phyloP scores from a whole-genome alignment of 2,329 filamentous ascomycete genomes.

The Passalora sequoiae region DNA sequence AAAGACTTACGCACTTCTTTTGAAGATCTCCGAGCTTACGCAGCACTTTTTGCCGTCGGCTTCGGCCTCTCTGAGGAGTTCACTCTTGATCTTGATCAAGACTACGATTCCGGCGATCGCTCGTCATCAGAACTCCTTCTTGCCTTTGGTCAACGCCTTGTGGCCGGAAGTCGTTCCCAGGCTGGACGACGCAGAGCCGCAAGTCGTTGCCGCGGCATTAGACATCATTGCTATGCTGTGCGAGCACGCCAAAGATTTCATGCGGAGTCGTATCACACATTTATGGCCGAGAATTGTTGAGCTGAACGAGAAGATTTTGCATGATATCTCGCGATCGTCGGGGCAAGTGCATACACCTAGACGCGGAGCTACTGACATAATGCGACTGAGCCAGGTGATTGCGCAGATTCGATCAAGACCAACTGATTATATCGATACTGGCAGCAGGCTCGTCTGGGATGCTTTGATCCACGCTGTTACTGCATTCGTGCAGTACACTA shows the following conservation, averaged over 20 bases:
- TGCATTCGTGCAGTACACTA: conserved; percentile 57
- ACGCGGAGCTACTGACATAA: too few species aligned
- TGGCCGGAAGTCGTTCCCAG: conserved; percentile 78
- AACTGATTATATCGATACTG: conserved; percentile 48
- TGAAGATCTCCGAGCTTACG: conserved; percentile 74
- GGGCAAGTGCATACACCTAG: too few species aligned
- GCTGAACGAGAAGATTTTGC: too few species aligned
- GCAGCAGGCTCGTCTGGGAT: conserved; percentile 60
- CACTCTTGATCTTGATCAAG: conserved; percentile 69
- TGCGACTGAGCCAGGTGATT: conserved; percentile 16
- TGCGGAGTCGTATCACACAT: conserved; percentile 66
- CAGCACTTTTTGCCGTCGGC: conserved; percentile 88
- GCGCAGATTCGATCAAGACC: conserved; percentile 17
- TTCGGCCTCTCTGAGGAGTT: conserved; percentile 70
- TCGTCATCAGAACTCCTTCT: conserved; percentile 71
- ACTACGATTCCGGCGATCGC: conserved; percentile 69
- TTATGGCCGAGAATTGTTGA: conserved; percentile 55
- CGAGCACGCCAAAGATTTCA: conserved; percentile 70
- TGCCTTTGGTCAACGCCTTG: conserved; percentile 82
- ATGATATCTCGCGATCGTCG: too few species aligned
- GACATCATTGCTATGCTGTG: conserved; percentile 66
- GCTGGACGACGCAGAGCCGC: conserved; percentile 61
- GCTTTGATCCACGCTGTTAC: conserved; percentile 56
- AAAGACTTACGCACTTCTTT: conserved; percentile 73
- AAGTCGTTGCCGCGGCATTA: conserved; percentile 65